Evolutionary conservation across 225 moss, liverwort and hornwort species (phyloP).

Genomic region (Marchantia paleacea): DNA sequence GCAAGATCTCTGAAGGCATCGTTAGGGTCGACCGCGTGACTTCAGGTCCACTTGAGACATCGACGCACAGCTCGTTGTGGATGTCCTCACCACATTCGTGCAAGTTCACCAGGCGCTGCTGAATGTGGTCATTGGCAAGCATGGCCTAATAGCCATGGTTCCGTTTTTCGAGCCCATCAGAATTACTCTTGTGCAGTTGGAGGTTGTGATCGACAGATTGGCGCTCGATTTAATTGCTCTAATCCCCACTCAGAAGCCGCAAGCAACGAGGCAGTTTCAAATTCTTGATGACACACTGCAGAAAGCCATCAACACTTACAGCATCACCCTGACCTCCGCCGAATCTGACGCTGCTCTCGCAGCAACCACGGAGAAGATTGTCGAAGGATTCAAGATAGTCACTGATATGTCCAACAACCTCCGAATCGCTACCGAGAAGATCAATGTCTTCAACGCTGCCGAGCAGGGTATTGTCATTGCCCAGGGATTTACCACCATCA

Average conservation of each 20-base stretch:
- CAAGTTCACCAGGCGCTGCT: constrained; percentile 28
- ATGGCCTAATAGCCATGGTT: not conserved
- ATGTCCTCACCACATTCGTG: constrained; percentile 1
- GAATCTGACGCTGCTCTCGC: not conserved
- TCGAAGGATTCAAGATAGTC: constrained; percentile 20
- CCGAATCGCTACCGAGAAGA: not conserved
- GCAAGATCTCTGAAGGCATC: too few species aligned
- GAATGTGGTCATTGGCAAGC: constrained; percentile 23
- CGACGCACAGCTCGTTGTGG: not conserved
- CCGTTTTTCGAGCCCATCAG: constrained; percentile 17
- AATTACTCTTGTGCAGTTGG: constrained; percentile 17
- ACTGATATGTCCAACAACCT: constrained; percentile 24
- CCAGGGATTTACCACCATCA: too few species aligned
- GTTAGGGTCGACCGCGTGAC: too few species aligned
- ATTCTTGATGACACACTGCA: constrained; percentile 18
- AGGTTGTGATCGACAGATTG: constrained; percentile 17
- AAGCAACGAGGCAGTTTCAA: constrained; percentile 8
- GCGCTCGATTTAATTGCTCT: not conserved
- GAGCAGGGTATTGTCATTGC: constrained; percentile 1
- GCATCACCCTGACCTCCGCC: not conserved
- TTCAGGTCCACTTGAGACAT: too few species aligned
- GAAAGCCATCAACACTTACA: too few species aligned
- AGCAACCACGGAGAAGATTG: not conserved
- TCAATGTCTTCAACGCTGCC: not conserved
- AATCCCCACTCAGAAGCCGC: constrained; percentile 28